Evolutionary conservation across 106 monocot genomes (phyloP).

Genomic region (Posidonia australis): DNA sequence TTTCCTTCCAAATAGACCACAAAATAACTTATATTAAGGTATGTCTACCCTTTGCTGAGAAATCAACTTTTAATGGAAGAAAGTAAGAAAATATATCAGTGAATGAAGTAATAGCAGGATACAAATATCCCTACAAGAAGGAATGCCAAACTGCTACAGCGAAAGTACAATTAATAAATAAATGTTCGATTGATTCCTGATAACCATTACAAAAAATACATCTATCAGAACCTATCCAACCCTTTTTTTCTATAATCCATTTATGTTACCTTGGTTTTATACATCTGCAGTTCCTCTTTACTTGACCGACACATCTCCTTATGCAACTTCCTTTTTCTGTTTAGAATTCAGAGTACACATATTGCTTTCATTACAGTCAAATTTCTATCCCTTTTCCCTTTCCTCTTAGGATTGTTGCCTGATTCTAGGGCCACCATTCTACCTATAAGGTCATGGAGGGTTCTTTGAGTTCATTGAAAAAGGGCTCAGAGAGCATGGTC

Average conservation of each 20-base stretch:
- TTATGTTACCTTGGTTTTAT: neutral
- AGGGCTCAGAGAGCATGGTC: slow-evolving; percentile 20
- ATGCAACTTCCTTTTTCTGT: neutral
- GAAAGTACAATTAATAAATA: no score
- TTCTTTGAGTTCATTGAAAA: slow-evolving; percentile 20
- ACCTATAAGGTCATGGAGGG: slow-evolving; percentile 21
- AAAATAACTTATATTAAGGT: no score
- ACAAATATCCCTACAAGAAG: no score
- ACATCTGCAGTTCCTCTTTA: neutral
- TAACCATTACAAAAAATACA: no score
- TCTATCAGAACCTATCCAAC: no score
- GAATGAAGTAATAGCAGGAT: no score
- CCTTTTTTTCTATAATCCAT: neutral
- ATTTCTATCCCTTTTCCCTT: neutral
- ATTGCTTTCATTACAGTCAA: neutral
- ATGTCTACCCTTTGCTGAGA: no score
- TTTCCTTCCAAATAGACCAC: no score
- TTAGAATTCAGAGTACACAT: neutral
- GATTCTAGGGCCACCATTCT: slow-evolving; percentile 25
- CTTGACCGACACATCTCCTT: neutral
- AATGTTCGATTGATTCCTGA: no score
- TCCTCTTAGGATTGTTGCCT: slow-evolving; percentile 61
- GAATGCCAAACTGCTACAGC: no score
- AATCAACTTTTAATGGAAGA: no score
- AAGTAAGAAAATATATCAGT: no score